These are phyloP conservation scores for Diplodia seriata DNA, from an alignment of 2,329 filamentous ascomycete genomes.

Conservation along the genomic window DNA sequence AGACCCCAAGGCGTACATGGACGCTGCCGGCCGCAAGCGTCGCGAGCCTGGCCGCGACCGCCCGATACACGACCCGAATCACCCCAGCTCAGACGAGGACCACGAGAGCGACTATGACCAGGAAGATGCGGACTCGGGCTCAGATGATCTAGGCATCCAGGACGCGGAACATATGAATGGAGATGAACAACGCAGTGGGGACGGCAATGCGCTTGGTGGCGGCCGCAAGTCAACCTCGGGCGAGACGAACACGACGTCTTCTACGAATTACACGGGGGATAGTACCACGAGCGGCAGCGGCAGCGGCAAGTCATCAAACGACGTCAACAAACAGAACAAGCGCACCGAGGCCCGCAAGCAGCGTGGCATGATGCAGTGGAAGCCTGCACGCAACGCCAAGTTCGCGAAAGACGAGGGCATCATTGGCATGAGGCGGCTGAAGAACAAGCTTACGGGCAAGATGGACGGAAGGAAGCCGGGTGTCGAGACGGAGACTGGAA, in stretches of 20 bases:
- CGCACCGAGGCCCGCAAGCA: slow-evolving; percentile 81
- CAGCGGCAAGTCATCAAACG: slow-evolving; percentile 51
- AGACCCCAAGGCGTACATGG: slow-evolving; percentile 69
- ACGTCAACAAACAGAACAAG: slow-evolving; percentile 71
- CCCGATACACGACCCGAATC: slow-evolving; percentile 60
- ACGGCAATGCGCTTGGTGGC: slow-evolving; percentile 36
- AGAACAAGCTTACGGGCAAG: slow-evolving; percentile 73
- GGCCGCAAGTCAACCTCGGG: slow-evolving; percentile 38
- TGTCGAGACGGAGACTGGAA: slow-evolving; percentile 69
- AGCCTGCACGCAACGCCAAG: slow-evolving; percentile 80
- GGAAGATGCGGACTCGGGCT: slow-evolving; percentile 49
- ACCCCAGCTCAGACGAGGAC: slow-evolving; percentile 54
- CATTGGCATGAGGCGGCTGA: slow-evolving; percentile 76
- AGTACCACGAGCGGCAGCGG: slow-evolving; percentile 4
- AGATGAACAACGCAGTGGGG: slow-evolving; percentile 36
- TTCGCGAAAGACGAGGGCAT: slow-evolving; percentile 90
- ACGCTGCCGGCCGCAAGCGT: slow-evolving; percentile 59
- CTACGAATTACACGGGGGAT: slow-evolving; percentile 36
- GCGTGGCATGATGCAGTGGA: slow-evolving; percentile 93
- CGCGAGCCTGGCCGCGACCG: slow-evolving; percentile 63
- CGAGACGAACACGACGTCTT: slow-evolving; percentile 35
- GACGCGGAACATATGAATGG: slow-evolving; percentile 56
- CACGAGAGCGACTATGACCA: slow-evolving; percentile 51
- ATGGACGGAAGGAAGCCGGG: slow-evolving; percentile 84
- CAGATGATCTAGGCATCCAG: slow-evolving; percentile 64